A percentile compares a stretch with the other conserved stretches of the same genome.
Evolutionary conservation across 441 rosid species (phyloP).

Genomic region (Eruca vesicaria): DNA sequence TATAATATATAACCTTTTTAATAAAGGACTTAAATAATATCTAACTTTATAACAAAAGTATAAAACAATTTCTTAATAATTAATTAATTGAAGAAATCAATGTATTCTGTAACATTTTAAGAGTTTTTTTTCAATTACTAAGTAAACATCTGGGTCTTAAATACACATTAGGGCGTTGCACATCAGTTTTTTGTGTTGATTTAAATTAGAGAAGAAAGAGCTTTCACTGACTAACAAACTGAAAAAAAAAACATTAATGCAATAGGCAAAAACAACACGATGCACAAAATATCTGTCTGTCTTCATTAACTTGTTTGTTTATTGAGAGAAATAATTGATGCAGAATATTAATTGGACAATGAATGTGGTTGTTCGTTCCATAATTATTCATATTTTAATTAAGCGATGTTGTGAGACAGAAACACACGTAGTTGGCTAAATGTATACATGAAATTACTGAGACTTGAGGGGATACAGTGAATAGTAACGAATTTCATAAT

Average conservation of each 20-base stretch:
- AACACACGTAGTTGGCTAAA: neutral
- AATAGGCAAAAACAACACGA: neutral
- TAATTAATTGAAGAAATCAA: neutral
- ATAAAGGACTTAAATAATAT: no score
- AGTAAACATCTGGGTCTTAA: neutral
- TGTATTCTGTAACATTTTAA: neutral
- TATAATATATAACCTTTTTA: no score
- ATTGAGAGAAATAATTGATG: neutral
- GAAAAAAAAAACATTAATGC: neutral
- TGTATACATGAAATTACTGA: neutral
- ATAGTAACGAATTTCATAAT: neutral
- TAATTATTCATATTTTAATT: neutral
- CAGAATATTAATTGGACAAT: neutral
- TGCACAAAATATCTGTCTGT: conserved; percentile 7
- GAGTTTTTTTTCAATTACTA: neutral
- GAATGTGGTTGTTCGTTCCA: conserved; percentile 4
- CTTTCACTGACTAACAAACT: neutral
- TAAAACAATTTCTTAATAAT: neutral
- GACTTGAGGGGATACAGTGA: neutral
- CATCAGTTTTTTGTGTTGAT: conserved; percentile 1
- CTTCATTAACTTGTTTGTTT: neutral
- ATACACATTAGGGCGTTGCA: neutral
- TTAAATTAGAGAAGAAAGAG: neutral
- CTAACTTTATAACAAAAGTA: neutral
- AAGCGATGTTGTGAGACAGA: neutral